phyloP scores from a whole-genome alignment of 1,139 yeast species.

The Eremothecium sinecaudum region DNA sequence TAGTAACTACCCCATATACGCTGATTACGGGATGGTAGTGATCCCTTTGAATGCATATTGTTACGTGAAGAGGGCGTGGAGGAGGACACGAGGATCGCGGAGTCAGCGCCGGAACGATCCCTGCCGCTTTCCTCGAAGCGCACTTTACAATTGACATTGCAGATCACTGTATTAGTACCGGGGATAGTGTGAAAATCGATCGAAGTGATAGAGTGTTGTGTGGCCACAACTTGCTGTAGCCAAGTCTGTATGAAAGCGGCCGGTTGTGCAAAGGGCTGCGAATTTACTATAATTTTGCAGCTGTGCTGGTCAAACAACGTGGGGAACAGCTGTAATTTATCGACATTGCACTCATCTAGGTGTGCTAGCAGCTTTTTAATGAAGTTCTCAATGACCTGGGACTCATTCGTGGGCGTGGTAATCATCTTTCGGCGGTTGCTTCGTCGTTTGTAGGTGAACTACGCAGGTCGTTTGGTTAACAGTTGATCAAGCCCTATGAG shows the following conservation, averaged over 20 bases:
- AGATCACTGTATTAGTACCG: constrained; percentile 47
- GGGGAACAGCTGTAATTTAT: constrained; percentile 42
- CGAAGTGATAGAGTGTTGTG: constrained; percentile 55
- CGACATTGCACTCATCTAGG: constrained; percentile 33
- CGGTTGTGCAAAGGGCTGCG: constrained; percentile 54
- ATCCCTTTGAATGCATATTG: too few relatives aligned
- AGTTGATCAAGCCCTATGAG: too few relatives aligned
- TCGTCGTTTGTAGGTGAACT: too few relatives aligned
- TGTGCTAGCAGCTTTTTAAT: constrained; percentile 36
- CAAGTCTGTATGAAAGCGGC: constrained; percentile 56
- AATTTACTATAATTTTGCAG: constrained; percentile 46
- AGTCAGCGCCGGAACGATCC: constrained; percentile 52
- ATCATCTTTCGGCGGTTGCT: too few relatives aligned
- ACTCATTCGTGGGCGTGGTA: constrained; percentile 14
- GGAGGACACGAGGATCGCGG: constrained; percentile 31
- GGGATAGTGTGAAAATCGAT: constrained; percentile 67
- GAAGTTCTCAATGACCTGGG: constrained; percentile 29
- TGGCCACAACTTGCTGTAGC: constrained; percentile 45
- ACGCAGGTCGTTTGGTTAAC: too few relatives aligned
- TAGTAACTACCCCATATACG: constrained; percentile 59
- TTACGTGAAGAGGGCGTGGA: too few relatives aligned
- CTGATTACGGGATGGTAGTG: constrained; percentile 21
- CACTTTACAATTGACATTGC: constrained; percentile 54
- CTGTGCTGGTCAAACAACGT: constrained; percentile 36
- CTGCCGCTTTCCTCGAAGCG: constrained; percentile 67